Conservation (phyloP, 2,329 filamentous ascomycete species). For the Alternaria ventricosa region DNA sequence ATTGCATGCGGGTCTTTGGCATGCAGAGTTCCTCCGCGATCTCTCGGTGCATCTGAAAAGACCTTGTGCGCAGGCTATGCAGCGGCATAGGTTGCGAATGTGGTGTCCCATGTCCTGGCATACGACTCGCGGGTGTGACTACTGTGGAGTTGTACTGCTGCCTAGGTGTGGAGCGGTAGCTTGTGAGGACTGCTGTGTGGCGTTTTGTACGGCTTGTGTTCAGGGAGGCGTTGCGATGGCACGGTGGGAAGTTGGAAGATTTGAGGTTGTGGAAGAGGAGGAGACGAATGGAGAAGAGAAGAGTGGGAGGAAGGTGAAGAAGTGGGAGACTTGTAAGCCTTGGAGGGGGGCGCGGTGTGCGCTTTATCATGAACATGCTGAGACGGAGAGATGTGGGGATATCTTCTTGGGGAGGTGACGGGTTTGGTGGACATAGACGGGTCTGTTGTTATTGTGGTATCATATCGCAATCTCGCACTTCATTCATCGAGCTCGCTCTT, state of each 20-base stretch:
- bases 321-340: constrained; percentile 47
- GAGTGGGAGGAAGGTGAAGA: constrained; percentile 35
- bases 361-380: constrained; percentile 48
- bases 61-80: constrained; percentile 51
- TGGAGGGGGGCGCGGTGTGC: constrained; percentile 46
- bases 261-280: constrained; percentile 13
- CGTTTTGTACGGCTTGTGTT: constrained; percentile 52
- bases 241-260: constrained; percentile 38
- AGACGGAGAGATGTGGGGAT: constrained; percentile 45
- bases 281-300: constrained; percentile 29
- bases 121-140: constrained; percentile 46
- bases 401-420: constrained; percentile 37
- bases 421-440: not conserved
- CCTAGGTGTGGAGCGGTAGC: constrained; percentile 46
- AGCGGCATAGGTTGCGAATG: constrained; percentile 50
- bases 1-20: constrained; percentile 56
- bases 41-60: constrained; percentile 55
- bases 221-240: constrained; percentile 39
- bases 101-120: constrained; percentile 49
- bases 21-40: constrained; percentile 56
- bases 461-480: not conserved
- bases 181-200: constrained; percentile 52
- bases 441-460: not conserved
- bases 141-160: constrained; percentile 48
- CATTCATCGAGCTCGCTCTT: not conserved